phyloP scores from a whole-genome alignment of 179 eudicot species.

The Sideroxylon spinosum region DNA sequence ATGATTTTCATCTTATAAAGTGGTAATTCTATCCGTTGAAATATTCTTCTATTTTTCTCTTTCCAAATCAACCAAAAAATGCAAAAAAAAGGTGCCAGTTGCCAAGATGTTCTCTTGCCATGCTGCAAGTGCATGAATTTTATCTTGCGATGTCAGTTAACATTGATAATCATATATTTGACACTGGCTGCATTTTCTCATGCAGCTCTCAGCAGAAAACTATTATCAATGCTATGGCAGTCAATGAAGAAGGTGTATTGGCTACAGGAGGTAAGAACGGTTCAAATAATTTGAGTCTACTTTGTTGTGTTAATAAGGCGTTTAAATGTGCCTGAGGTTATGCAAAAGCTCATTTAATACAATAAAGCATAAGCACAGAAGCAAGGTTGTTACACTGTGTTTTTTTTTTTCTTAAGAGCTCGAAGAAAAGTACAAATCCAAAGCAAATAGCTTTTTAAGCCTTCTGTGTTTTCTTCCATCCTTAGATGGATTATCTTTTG shows the following conservation, averaged over 20 bases:
- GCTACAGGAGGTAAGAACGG: constrained; percentile 73
- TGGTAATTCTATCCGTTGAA: too few relatives aligned
- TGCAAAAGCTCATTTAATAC: not conserved
- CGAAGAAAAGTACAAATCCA: not conserved
- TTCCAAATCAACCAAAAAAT: too few relatives aligned
- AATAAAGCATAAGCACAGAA: too few relatives aligned
- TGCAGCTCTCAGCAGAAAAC: constrained; percentile 94
- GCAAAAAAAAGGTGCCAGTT: too few relatives aligned
- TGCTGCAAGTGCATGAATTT: not conserved
- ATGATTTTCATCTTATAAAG: too few relatives aligned
- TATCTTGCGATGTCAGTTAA: not conserved
- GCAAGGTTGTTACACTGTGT: too few relatives aligned
- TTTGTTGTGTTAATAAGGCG: not conserved
- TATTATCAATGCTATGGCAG: constrained; percentile 89
- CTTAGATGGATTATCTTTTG: not conserved
- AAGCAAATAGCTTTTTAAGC: not conserved
- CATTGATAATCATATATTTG: not conserved
- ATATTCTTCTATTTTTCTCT: too few relatives aligned
- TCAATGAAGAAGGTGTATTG: constrained; percentile 92
- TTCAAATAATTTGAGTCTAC: not conserved
- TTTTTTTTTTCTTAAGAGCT: too few relatives aligned
- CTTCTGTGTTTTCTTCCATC: not conserved
- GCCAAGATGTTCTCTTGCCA: too few relatives aligned
- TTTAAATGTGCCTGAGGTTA: not conserved
- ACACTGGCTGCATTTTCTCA: not conserved